A percentile compares a stretch with the other conserved stretches of the same genome.
Conservation (phyloP, 2,329 filamentous ascomycete species). For the Spiromastix sp. region DNA sequence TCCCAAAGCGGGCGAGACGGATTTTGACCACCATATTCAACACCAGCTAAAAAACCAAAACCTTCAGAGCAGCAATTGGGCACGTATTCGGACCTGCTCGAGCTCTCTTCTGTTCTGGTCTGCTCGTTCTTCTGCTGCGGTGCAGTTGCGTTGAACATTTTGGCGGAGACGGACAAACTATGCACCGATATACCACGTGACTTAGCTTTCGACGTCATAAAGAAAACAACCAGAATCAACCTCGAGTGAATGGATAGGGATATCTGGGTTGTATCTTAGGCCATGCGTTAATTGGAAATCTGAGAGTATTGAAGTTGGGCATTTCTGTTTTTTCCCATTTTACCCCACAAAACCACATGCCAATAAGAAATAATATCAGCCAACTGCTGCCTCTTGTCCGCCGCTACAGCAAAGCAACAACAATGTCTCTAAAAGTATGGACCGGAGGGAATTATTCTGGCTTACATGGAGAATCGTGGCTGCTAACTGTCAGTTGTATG, state of each 20-base stretch:
- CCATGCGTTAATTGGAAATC: no score
- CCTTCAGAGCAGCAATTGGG: background rate
- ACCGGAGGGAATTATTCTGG: background rate
- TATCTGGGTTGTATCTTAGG: no score
- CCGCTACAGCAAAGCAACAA: background rate
- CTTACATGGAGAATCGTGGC: no score
- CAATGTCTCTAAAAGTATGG: constrained; percentile 5
- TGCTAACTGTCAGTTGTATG: no score
- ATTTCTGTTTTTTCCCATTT: no score
- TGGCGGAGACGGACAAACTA: background rate
- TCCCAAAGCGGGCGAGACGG: constrained; percentile 86
- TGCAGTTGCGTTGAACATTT: background rate
- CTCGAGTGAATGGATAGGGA: no score
- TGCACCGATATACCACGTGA: background rate
- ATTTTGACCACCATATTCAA: constrained; percentile 81
- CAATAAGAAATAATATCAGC: no score
- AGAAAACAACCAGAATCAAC: no score
- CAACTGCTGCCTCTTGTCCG: constrained; percentile 2
- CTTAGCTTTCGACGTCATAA: no score
- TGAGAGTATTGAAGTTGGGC: no score
- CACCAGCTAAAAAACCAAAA: constrained; percentile 17
- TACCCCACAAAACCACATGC: no score
- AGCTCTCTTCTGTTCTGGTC: background rate
- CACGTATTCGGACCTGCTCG: no score
- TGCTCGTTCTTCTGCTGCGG: background rate